These are phyloP conservation scores for Eutypa lata DNA, from an alignment of 2,329 filamentous ascomycete species.

Conservation along the genomic window DNA sequence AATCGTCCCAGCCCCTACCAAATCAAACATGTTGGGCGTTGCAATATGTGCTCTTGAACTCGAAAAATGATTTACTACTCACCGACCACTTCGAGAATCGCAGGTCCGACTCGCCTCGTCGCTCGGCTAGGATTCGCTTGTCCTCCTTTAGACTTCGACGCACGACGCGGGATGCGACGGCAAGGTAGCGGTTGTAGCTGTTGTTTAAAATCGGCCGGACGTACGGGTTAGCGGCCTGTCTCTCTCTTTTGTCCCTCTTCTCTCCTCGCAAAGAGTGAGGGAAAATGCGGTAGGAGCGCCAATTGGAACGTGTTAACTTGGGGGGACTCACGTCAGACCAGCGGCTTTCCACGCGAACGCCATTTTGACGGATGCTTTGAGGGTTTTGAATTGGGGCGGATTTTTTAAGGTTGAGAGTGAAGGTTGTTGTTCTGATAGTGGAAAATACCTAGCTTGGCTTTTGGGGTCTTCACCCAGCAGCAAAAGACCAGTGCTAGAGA, in stretches of 20 bases:
- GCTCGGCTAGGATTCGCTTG: conserved; percentile 81
- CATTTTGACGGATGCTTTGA: conserved; percentile 66
- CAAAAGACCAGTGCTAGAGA: neutral
- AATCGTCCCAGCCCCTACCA: no score
- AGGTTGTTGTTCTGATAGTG: conserved; percentile 22
- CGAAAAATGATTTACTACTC: no score
- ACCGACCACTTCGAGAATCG: conserved; percentile 96
- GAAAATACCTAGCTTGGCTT: conserved; percentile 1
- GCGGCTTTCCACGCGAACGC: conserved; percentile 97
- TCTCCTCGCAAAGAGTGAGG: neutral
- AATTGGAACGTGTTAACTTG: neutral
- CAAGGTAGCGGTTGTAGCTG: conserved; percentile 99
- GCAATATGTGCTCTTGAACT: no score
- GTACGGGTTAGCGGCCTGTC: conserved; percentile 8
- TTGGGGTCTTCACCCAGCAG: neutral
- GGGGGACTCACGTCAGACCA: conserved; percentile 78
- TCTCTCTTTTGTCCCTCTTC: conserved; percentile 6
- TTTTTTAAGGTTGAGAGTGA: conserved; percentile 21
- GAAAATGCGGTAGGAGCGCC: neutral
- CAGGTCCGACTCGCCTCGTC: conserved; percentile 84
- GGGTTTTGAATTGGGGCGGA: conserved; percentile 19
- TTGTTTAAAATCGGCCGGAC: conserved; percentile 27
- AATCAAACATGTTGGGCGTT: no score
- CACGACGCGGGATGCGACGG: conserved; percentile 89
- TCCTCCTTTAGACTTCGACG: conserved; percentile 97